Evolutionary conservation across 1,284 basidiomycete species (phyloP).

Genomic region (Naganishia sp.): DNA sequence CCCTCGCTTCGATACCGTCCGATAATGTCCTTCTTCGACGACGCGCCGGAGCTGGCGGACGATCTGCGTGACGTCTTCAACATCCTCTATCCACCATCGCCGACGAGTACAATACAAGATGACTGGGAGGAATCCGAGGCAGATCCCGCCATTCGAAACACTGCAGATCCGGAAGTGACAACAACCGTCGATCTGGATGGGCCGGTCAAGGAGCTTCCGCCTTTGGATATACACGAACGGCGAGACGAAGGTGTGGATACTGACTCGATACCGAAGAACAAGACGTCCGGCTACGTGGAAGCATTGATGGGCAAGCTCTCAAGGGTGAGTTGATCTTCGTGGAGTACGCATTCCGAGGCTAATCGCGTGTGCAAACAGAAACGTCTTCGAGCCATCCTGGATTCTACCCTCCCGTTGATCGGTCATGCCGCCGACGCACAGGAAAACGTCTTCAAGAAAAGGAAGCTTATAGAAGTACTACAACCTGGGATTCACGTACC

Average conservation of each 20-base stretch:
- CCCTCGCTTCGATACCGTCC: neutral
- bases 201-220: conserved; percentile 4
- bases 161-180: too few relatives aligned
- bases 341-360: neutral
- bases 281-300: neutral
- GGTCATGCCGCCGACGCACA: neutral
- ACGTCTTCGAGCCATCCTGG: conserved; percentile 19
- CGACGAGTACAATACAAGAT: neutral
- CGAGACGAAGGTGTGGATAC: neutral
- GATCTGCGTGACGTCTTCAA: conserved; percentile 23
- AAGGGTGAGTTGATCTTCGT: neutral
- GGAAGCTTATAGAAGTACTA: conserved; percentile 5
- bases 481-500: conserved; percentile 16
- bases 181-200: conserved; percentile 4
- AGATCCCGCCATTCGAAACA: neutral
- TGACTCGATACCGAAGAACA: neutral
- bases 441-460: conserved; percentile 8
- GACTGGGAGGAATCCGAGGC: conserved; percentile 6
- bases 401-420: conserved; percentile 16
- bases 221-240: conserved; percentile 9
- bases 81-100: conserved; percentile 21
- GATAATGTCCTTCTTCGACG: conserved; percentile 17
- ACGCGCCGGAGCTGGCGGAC: conserved; percentile 9
- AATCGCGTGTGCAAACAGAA: neutral
- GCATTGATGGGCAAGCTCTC: conserved; percentile 9